phyloP scores from a whole-genome alignment of 2,329 filamentous ascomycete species.

The Beauveria brongniartii region DNA sequence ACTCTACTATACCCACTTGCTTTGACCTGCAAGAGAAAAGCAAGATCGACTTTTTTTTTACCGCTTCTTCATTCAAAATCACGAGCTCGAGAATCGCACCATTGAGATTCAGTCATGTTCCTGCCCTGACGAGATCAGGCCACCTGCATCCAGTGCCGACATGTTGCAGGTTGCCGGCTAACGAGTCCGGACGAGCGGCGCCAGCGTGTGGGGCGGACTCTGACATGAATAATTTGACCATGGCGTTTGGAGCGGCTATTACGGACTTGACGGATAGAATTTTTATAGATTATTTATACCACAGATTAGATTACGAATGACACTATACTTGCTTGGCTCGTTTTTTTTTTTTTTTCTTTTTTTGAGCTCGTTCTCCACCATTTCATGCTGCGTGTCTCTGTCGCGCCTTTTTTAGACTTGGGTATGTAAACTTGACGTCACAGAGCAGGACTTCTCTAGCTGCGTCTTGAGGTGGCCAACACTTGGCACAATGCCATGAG shows the following conservation, averaged over 20 bases:
- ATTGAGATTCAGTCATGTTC: too few species aligned
- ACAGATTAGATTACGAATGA: neutral
- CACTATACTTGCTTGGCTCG: neutral
- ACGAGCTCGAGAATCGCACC: too few species aligned
- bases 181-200: slow-evolving; percentile 3
- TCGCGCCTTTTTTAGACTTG: neutral
- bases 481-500: too few species aligned
- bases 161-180: neutral
- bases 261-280: slow-evolving; percentile 8
- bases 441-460: neutral
- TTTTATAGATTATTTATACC: slow-evolving; percentile 2
- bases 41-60: neutral
- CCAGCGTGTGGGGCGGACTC: slow-evolving; percentile 1
- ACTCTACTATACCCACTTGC: neutral
- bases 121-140: neutral
- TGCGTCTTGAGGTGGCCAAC: too few species aligned
- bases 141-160: neutral
- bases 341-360: neutral
- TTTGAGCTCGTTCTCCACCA: too few species aligned
- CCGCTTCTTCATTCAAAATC: too few species aligned
- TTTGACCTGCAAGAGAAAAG: neutral
- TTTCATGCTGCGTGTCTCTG: too few species aligned
- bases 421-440: slow-evolving; percentile 4
- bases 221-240: neutral
- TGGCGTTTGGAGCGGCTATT: slow-evolving; percentile 6